Percentiles rank a stretch among this genome's conserved stretches.
Conservation (phyloP, 306 rosid genomes). For the Phaseolus lunatus region DNA sequence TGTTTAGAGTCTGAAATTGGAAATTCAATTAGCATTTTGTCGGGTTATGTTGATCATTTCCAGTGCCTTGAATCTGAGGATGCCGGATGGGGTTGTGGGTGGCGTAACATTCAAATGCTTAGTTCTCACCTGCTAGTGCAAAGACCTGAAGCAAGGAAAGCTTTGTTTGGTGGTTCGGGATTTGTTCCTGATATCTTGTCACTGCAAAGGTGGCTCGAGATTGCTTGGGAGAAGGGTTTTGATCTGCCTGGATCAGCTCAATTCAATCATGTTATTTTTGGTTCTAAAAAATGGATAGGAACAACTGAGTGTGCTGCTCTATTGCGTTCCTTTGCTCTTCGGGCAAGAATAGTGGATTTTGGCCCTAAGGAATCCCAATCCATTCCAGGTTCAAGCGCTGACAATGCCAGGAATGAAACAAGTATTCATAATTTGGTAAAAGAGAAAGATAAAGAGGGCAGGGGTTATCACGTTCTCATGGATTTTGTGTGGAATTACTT, state of each 20-base stretch:
- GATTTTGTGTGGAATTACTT: constrained; percentile 92
- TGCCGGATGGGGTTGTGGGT: constrained; percentile 91
- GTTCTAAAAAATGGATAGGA: constrained; percentile 77
- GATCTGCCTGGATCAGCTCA: constrained; percentile 73
- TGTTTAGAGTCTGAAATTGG: constrained; percentile 76
- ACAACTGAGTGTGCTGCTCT: constrained; percentile 86
- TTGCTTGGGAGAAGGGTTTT: constrained; percentile 92
- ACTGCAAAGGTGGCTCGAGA: constrained; percentile 90
- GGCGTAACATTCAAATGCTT: constrained; percentile 90
- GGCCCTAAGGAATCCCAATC: constrained; percentile 77
- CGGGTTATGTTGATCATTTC: constrained; percentile 75
- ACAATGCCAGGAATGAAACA: constrained; percentile 35
- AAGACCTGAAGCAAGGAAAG: constrained; percentile 63
- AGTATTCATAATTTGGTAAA: constrained; percentile 41
- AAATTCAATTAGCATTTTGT: constrained; percentile 58
- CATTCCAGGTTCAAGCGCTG: constrained; percentile 59
- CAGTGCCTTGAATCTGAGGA: constrained; percentile 73
- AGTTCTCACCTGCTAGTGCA: constrained; percentile 70
- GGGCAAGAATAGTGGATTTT: constrained; percentile 81
- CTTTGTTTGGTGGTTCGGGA: constrained; percentile 75
- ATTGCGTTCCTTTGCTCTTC: constrained; percentile 74
- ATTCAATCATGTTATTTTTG: constrained; percentile 62
- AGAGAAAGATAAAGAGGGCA: constrained; percentile 33
- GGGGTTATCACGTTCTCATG: constrained; percentile 71
- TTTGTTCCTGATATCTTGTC: constrained; percentile 81